Evolutionary conservation across 352 stramenopile genomes (phyloP), one percentile per base, ranked within the genome.

Genomic region (Pythium guiyangense): DNA sequence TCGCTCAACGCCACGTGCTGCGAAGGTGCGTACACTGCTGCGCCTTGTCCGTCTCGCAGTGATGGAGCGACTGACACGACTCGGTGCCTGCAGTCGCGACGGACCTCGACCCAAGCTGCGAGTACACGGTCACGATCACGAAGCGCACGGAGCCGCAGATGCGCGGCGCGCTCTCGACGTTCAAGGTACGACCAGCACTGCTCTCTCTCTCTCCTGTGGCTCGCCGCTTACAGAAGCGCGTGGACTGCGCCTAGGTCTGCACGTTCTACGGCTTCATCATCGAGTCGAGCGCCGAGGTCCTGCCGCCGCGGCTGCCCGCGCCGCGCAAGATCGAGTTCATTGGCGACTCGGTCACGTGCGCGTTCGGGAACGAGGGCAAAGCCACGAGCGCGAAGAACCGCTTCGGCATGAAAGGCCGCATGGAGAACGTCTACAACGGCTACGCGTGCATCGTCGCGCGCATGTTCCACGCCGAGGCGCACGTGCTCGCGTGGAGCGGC

Each of bases 391-490:
- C 75, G 39, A 88, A 88, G 54, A 87, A 79, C 40, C 65, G 90
- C 35, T 94, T 94, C 25, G 48, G 57, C 25, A 89, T 93, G 73
- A 94, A 94, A 61, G 85, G 83, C 6, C 83, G 83, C 27, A 92
- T 92, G 81, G 83, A 93, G 59, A 94, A 94, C 62, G 79, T 93
- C n/a, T n/a, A n/a, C n/a, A n/a, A n/a, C n/a, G n/a, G n/a, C n/a
- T n/a, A n/a, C n/a, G n/a, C n/a, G n/a, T n/a, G n/a, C n/a, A n/a
- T n/a, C n/a, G n/a, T n/a, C n/a, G n/a, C n/a, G n/a, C n/a, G n/a
- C n/a, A n/a, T n/a, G n/a, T n/a, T n/a, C n/a, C n/a, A n/a, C n/a
- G n/a, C n/a, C n/a, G n/a, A n/a, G n/a, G n/a, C n/a, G n/a, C n/a
- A n/a, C n/a, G n/a, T n/a, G n/a, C n/a, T n/a, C n/a, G n/a, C n/a